These are phyloP conservation scores for Dendrobium catenatum DNA, from an alignment of 106 monocot genomes.

Conservation along the genomic window DNA sequence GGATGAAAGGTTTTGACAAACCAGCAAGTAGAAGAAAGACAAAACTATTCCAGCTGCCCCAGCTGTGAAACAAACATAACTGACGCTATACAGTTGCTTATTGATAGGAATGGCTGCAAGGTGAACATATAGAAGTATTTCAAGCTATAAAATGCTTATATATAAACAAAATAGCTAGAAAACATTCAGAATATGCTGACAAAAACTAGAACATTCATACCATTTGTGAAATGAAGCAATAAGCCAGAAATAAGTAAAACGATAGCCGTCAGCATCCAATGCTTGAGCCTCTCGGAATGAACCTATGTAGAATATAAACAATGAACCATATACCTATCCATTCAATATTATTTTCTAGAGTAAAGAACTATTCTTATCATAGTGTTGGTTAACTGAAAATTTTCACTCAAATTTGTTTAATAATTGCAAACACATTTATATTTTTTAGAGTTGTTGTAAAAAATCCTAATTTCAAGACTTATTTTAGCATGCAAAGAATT, in stretches of 20 bases:
- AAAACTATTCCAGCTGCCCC: constrained; percentile 44
- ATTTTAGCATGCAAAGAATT: no score
- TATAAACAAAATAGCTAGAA: not conserved
- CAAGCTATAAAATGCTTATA: not conserved
- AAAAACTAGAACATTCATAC: constrained; percentile 13
- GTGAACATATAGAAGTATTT: not conserved
- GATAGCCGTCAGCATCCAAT: constrained; percentile 37
- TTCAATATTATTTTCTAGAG: no score
- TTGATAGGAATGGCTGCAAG: constrained; percentile 45
- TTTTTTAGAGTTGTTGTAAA: no score
- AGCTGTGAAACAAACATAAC: constrained; percentile 50
- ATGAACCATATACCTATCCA: no score
- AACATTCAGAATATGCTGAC: not conserved
- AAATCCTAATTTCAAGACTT: no score
- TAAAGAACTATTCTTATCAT: no score
- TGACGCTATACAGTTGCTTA: constrained; percentile 54
- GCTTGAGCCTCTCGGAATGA: constrained; percentile 38
- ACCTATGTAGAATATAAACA: constrained; percentile 8
- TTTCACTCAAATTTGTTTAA: no score
- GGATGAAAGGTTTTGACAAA: constrained; percentile 8
- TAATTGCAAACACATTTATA: no score
- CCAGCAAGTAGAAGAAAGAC: constrained; percentile 43
- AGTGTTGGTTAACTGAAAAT: no score
- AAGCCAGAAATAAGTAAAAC: constrained; percentile 25
- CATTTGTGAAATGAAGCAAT: constrained; percentile 44